These are phyloP conservation scores for Pleurotus ostreatus DNA, from an alignment of 768 basidiomycete species.

Conservation along the genomic window DNA sequence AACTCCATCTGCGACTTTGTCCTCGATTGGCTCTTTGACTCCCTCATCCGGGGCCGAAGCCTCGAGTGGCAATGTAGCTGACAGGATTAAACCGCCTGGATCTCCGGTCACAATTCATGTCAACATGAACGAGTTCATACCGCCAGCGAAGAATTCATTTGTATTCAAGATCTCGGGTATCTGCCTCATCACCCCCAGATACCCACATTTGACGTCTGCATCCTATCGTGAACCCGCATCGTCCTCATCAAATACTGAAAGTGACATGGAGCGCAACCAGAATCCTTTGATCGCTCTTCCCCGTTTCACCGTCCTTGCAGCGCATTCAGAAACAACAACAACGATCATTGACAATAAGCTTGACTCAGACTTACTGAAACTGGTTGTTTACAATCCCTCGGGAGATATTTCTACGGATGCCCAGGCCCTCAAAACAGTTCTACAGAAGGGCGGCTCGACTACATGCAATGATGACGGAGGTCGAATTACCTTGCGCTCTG, in stretches of 20 bases:
- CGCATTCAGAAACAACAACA: constrained; percentile 57
- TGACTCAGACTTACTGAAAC: constrained; percentile 33
- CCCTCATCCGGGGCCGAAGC: constrained; percentile 28
- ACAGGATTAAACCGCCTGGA: constrained; percentile 38
- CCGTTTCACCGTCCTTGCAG: constrained; percentile 63
- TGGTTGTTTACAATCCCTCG: constrained; percentile 61
- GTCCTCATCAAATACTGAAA: constrained; percentile 16
- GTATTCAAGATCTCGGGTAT: constrained; percentile 64
- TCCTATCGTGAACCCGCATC: constrained; percentile 13
- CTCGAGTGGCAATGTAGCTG: constrained; percentile 13
- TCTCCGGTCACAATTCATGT: constrained; percentile 69
- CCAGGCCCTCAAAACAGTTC: constrained; percentile 59
- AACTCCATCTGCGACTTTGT: constrained; percentile 32
- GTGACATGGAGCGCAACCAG: constrained; percentile 18
- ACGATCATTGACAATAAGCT: constrained; percentile 60
- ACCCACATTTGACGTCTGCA: neutral
- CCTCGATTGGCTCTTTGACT: constrained; percentile 46
- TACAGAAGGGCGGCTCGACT: constrained; percentile 56
- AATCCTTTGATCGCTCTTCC: constrained; percentile 58
- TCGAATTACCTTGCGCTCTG: constrained; percentile 47
- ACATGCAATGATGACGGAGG: constrained; percentile 61
- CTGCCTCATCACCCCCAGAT: constrained; percentile 52
- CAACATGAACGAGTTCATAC: constrained; percentile 75
- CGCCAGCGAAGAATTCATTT: constrained; percentile 60
- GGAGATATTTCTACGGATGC: constrained; percentile 53